Evolutionary conservation across 1,139 yeast genomes (phyloP), one percentile per base, ranked within the genome.

Genomic region (Debaryomyces sp.): DNA sequence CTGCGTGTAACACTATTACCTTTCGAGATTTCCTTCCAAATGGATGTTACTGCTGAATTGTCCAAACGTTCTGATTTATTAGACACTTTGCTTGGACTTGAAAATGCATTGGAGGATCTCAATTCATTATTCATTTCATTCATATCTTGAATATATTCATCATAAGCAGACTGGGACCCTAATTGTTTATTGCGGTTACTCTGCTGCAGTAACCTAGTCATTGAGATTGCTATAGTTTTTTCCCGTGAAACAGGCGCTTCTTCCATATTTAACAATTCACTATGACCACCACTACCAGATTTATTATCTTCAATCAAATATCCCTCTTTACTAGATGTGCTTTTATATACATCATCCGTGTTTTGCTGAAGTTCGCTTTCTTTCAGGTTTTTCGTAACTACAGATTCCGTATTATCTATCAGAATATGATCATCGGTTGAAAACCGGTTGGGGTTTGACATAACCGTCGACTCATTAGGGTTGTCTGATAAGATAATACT

Each of bases 81-180:
- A 39, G 30, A 18, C 21, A 30, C 26, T 41, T 21, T 41, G 10
- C 7, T n/a, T 8, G 43, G 43, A 10, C 36, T 44, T 22, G 49
- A 29, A 36, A 36, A 22, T 4, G 15, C 22, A n/a, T 40, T 33
- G 6, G 44, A 34, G 6, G 59, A 53, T 35, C 50, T 53, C 55
- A 60, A 46, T 24, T 56, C 61, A 6, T 50, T 53, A 38, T 57
- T 55, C 13, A 60, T 56, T 12, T 52, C 52, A 34, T 55, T 50
- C 42, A 61, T 59, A 44, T 61, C 65, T 21, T 54, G 50, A 27
- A 63, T 55, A 35, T 59, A 60, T 18, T 56, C 58, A 0, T 62
- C 50, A 45, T 57, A 57, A 18, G 40, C 43, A 41, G 33, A 29
- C 13, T 17, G 32, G 4, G 38, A 35, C 12, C 23, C 22, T 12